Conservation (phyloP, 805 yeast genomes). For the Candida broadrunensis region DNA sequence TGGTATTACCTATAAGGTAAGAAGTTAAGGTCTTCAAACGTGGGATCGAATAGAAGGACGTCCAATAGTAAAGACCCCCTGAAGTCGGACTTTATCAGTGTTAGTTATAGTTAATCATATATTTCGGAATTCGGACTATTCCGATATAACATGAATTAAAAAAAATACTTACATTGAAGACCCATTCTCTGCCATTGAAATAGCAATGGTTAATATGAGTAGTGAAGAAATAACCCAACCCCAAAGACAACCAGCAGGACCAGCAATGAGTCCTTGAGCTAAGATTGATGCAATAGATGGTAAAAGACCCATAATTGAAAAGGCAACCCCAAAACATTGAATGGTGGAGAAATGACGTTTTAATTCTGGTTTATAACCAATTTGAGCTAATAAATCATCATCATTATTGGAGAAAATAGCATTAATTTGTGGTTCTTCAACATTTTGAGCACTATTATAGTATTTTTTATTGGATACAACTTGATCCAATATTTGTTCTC, state of each 20-base stretch:
- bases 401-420: conserved; percentile 18
- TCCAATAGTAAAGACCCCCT: conserved; percentile 38
- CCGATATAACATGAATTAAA: too few species aligned
- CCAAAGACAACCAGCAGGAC: conserved; percentile 30
- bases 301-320: conserved; percentile 32
- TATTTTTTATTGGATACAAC: conserved; percentile 20
- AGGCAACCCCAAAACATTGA: conserved; percentile 34
- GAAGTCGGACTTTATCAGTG: too few species aligned
- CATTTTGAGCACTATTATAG: conserved; percentile 27
- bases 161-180: conserved; percentile 9
- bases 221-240: conserved; percentile 28
- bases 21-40: conserved; percentile 18
- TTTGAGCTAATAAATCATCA: conserved; percentile 27
- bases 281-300: conserved; percentile 27
- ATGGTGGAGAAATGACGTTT: conserved; percentile 24
- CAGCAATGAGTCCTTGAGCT: conserved; percentile 22
- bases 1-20: conserved; percentile 25
- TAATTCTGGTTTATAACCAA: conserved; percentile 32
- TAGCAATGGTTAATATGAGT: conserved; percentile 23
- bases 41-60: conserved; percentile 27
- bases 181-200: conserved; percentile 25
- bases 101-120: too few species aligned
- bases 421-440: conserved; percentile 22
- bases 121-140: too few species aligned
- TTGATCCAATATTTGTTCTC: conserved; percentile 23